Evolutionary conservation across 2,329 filamentous ascomycete species (phyloP).

Genomic region (Orbilia javanica): DNA sequence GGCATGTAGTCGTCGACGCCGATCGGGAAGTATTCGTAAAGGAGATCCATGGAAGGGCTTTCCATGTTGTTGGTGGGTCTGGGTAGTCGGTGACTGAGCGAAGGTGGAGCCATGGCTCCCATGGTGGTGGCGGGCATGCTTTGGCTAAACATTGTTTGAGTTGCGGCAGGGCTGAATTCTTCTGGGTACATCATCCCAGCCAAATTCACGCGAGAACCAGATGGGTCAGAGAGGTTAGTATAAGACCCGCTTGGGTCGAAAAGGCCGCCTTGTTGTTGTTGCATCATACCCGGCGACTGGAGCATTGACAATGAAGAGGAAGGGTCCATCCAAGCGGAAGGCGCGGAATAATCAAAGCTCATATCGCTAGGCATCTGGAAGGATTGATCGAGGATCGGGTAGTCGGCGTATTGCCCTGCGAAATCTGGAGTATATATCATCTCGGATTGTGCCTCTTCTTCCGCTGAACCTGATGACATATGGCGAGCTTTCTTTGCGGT

Average conservation of each 20-base stretch:
- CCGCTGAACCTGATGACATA: slow-evolving; percentile 47
- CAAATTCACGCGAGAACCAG: slow-evolving; percentile 44
- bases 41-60: slow-evolving; percentile 55
- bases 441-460: slow-evolving; percentile 38
- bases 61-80: slow-evolving; percentile 24
- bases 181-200: slow-evolving; percentile 42
- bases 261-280: slow-evolving; percentile 3
- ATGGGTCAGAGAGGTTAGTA: slow-evolving; percentile 31
- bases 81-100: slow-evolving; percentile 18
- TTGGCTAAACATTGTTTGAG: slow-evolving; percentile 35
- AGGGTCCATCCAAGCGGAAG: slow-evolving; percentile 41
- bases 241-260: slow-evolving; percentile 39
- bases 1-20: slow-evolving; percentile 54
- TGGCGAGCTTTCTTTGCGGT: slow-evolving; percentile 54
- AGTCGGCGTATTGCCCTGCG: slow-evolving; percentile 29
- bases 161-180: slow-evolving; percentile 32
- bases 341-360: slow-evolving; percentile 38
- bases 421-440: slow-evolving; percentile 42
- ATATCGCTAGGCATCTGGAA: slow-evolving; percentile 30
- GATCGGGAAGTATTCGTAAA: slow-evolving; percentile 56
- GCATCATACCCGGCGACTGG: slow-evolving; percentile 39
- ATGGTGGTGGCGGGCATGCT: slow-evolving; percentile 27
- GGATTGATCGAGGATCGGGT: slow-evolving; percentile 39
- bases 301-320: slow-evolving; percentile 31
- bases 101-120: slow-evolving; percentile 40